These are phyloP conservation scores for Ampelocalamus luodianensis DNA, from an alignment of 176 grass and related monocot genomes.

Conservation along the genomic window DNA sequence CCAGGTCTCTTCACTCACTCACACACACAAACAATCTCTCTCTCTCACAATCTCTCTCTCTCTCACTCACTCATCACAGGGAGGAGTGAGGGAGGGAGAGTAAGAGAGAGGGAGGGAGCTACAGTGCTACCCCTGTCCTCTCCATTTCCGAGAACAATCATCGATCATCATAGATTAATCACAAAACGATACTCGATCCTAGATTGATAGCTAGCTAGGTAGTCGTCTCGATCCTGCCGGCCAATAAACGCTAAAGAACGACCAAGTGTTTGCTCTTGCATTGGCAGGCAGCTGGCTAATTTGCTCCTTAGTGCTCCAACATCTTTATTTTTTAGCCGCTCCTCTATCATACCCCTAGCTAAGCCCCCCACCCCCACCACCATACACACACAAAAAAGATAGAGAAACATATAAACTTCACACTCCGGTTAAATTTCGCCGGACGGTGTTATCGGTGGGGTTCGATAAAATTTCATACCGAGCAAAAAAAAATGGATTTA, in stretches of 20 bases:
- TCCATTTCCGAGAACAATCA: constrained; percentile 45
- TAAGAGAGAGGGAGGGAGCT: neutral
- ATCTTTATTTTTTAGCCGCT: neutral
- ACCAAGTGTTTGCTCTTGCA: constrained; percentile 25
- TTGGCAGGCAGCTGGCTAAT: constrained; percentile 14
- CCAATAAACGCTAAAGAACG: constrained; percentile 34
- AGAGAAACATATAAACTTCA: too few relatives aligned
- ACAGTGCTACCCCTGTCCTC: constrained; percentile 34
- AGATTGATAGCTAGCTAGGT: neutral
- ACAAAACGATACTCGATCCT: constrained; percentile 40
- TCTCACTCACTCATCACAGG: neutral
- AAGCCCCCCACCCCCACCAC: too few relatives aligned
- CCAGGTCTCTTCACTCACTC: constrained; percentile 53
- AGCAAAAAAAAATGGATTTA: too few relatives aligned
- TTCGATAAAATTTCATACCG: too few relatives aligned
- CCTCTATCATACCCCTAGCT: neutral
- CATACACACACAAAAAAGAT: neutral
- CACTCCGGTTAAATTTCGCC: too few relatives aligned
- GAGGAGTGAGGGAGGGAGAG: too few relatives aligned
- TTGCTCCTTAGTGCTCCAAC: constrained; percentile 27
- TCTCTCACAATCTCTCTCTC: constrained; percentile 4
- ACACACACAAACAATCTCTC: neutral
- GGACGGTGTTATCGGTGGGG: too few relatives aligned
- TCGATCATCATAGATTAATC: constrained; percentile 45
- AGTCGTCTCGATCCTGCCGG: neutral